Evolutionary conservation across 2,329 filamentous ascomycete genomes (phyloP).

Genomic region (Pestalotiopsis sp.): DNA sequence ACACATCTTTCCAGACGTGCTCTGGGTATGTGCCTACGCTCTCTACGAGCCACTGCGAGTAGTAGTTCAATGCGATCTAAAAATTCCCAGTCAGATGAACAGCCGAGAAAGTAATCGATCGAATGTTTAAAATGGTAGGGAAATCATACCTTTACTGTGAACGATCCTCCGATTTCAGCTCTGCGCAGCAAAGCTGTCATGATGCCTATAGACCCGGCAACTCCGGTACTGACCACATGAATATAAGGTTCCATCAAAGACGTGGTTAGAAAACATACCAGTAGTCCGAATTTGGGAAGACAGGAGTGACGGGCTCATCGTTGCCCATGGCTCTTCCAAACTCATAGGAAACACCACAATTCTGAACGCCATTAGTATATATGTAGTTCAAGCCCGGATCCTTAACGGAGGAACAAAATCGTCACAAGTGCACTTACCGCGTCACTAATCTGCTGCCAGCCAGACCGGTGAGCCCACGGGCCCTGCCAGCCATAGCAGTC

Average conservation of each 20-base stretch:
- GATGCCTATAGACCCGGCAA: conserved; percentile 40
- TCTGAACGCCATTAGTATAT: conserved; percentile 17
- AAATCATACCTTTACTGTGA: too few species aligned
- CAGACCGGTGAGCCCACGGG: conserved; percentile 44
- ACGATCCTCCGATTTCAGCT: conserved; percentile 35
- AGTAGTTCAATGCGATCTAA: conserved; percentile 40
- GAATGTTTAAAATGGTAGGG: too few species aligned
- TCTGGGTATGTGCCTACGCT: conserved; percentile 39
- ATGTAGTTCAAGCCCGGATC: too few species aligned
- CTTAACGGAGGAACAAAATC: background rate
- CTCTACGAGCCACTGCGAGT: conserved; percentile 42
- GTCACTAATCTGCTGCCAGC: conserved; percentile 57
- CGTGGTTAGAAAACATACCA: too few species aligned
- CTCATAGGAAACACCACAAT: conserved; percentile 44
- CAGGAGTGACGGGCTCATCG: conserved; percentile 28
- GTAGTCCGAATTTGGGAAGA: conserved; percentile 33
- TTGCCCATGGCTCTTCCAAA: conserved; percentile 45
- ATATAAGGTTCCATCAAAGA: too few species aligned
- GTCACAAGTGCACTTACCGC: conserved; percentile 28
- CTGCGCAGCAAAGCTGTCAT: conserved; percentile 41
- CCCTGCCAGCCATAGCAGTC: conserved; percentile 57
- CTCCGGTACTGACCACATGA: conserved; percentile 38
- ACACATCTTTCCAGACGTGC: conserved; percentile 49
- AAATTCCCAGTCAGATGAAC: background rate
- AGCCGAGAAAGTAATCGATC: too few species aligned